These are phyloP conservation scores for Hapsidospora chrysogenum DNA, from an alignment of 495 filamentous ascomycete genomes.

Conservation along the genomic window DNA sequence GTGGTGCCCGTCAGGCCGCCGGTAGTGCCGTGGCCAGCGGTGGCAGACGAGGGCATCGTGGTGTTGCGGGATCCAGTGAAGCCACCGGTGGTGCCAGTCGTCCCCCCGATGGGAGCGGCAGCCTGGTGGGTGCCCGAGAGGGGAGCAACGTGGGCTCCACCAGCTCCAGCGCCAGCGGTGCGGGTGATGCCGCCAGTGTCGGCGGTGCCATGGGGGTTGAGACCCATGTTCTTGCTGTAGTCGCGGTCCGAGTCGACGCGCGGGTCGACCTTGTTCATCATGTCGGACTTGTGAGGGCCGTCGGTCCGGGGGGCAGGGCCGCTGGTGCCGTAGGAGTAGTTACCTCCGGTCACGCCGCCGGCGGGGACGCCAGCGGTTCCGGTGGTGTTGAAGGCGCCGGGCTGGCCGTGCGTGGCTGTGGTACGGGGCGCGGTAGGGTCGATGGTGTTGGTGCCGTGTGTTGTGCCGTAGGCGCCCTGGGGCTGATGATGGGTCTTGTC, in stretches of 20 bases:
- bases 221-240: slow-evolving; percentile 2
- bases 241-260: slow-evolving; percentile 14
- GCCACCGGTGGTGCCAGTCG: neutral
- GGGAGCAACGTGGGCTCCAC: too few species aligned
- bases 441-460: slow-evolving; percentile 33
- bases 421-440: slow-evolving; percentile 26
- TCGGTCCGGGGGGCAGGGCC: slow-evolving; percentile 7
- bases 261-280: slow-evolving; percentile 20
- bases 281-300: slow-evolving; percentile 19
- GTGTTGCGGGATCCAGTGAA: neutral
- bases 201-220: slow-evolving; percentile 9
- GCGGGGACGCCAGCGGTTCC: slow-evolving; percentile 4
- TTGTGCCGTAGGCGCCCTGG: slow-evolving; percentile 11
- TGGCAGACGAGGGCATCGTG: neutral
- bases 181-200: neutral
- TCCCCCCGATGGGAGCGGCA: neutral
- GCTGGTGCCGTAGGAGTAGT: neutral
- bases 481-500: slow-evolving; percentile 14
- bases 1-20: slow-evolving; percentile 6
- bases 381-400: slow-evolving; percentile 9
- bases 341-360: neutral
- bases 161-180: neutral
- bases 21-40: slow-evolving; percentile 10
- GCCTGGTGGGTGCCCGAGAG: neutral
- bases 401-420: slow-evolving; percentile 10